Conservation (phyloP, 176 grass and related monocot genomes). For the Zoysia japonica region DNA sequence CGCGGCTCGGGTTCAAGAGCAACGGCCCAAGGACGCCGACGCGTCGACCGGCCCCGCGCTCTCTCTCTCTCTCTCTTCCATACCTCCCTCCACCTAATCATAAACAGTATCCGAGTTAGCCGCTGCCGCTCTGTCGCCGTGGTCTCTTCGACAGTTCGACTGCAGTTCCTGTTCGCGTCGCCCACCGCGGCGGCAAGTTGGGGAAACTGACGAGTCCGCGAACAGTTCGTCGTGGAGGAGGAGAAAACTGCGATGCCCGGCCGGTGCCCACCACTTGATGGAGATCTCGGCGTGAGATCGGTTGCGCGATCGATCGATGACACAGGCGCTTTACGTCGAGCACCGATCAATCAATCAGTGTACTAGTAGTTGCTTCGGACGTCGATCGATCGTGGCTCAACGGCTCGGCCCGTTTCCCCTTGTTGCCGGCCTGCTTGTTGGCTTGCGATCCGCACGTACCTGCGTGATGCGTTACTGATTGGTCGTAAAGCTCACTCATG, state of each 20-base stretch:
- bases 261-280: background rate
- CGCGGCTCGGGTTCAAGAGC: slow-evolving; percentile 61
- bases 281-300: slow-evolving; percentile 14
- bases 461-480: background rate
- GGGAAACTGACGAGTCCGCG: too few species aligned
- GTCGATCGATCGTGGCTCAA: background rate
- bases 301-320: too few species aligned
- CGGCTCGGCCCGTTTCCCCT: background rate
- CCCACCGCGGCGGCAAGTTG: background rate
- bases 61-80: too few species aligned
- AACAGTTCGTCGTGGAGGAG: background rate
- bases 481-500: slow-evolving; percentile 52
- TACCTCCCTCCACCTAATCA: background rate
- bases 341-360: background rate
- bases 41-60: too few species aligned
- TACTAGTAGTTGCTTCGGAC: too few species aligned
- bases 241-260: too few species aligned
- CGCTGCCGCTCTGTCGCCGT: background rate
- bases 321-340: slow-evolving; percentile 1
- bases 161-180: background rate
- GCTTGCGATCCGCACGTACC: slow-evolving; percentile 20
- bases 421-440: slow-evolving; percentile 54
- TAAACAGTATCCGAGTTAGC: background rate
- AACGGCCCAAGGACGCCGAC: slow-evolving; percentile 19
- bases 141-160: too few species aligned